Base-by-base conservation (phyloP, 768 basidiomycete species). In the Strobilomyces dryophilus region DNA sequence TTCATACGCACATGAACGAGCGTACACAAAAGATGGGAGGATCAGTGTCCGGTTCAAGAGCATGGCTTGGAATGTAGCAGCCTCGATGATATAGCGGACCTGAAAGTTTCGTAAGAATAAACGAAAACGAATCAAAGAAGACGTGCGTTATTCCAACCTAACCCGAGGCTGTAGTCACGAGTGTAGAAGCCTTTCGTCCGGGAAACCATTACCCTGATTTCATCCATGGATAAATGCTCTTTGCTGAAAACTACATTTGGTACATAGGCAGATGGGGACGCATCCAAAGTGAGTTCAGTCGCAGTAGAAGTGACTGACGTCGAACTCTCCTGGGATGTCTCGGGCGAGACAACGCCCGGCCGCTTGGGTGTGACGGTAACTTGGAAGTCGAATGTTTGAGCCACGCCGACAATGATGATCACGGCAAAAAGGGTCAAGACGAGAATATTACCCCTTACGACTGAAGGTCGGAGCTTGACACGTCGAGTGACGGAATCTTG, bases 81-180 rank as follows among this genome's bases (percentile, higher is more conserved):
- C 71, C 51, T 77, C 76, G 53, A 77, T 68, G 57, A 77, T 77
- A 50, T 78, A 76, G 35, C 75, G 69, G 59, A 77, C 65, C 76
- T 75, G 35, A 15, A 31, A 54, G 14, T 14, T 2, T 12, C 1
- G 8, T 59, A n/a, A 61, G 49, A 37, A 26, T 9, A 29, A 39
- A 44, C 20, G 15, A n/a, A 45, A 29, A 37, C 10, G 15, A 15
- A 49, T 20, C 37, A 8, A 37, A 36, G 7, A 21, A 34, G 10
- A 60, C 71, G 34, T 47, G 66, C 73, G 40, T 77, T 77, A 48
- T 77, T 77, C 74, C 76, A 77, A 3, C 76, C 76, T n/a, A 76
- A 57, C 17, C 74, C 73, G 8, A 75, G 63, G 58, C 73, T 76
- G 59, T 65, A 76, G 34, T 78, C 75, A 29, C 76, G 67, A 8